phyloP scores from a whole-genome alignment of 257 asterid genomes.

The Przewalskia tangutica region DNA sequence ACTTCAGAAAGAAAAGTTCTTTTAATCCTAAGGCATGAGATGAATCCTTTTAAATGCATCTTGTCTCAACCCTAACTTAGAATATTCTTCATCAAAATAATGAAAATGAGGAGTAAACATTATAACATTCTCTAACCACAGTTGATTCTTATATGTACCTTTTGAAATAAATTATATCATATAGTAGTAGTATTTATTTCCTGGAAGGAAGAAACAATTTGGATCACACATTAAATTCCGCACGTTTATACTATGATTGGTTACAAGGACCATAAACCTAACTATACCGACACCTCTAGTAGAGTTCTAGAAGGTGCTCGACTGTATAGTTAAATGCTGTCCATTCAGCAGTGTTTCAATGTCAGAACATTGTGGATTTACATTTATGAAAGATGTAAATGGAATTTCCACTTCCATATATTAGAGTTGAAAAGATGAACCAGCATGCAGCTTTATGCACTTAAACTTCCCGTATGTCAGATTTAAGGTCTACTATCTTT shows the following conservation, averaged over 20 bases:
- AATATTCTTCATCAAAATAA: not conserved
- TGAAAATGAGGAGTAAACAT: not conserved
- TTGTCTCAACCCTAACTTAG: not conserved
- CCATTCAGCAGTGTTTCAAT: not conserved
- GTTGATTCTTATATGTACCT: not conserved
- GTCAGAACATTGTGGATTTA: not conserved
- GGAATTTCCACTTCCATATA: not conserved
- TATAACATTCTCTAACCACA: not conserved
- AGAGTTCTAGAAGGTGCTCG: not conserved
- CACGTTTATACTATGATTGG: not conserved
- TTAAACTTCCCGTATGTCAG: not conserved
- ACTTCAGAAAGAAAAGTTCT: not conserved
- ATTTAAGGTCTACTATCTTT: not conserved
- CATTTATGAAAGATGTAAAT: not conserved
- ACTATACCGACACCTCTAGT: not conserved
- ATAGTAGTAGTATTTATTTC: not conserved
- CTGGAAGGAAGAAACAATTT: not conserved
- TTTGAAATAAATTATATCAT: not conserved
- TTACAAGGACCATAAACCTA: not conserved
- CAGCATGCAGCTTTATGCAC: not conserved
- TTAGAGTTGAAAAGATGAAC: slow-evolving; percentile 1
- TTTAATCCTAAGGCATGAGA: not conserved
- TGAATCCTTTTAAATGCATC: not conserved
- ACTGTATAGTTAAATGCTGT: not conserved
- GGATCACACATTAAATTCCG: not conserved